Evolutionary conservation across 495 filamentous ascomycete species (phyloP), one percentile per base, ranked within the genome.

Genomic region (Penicillium verhagenii): DNA sequence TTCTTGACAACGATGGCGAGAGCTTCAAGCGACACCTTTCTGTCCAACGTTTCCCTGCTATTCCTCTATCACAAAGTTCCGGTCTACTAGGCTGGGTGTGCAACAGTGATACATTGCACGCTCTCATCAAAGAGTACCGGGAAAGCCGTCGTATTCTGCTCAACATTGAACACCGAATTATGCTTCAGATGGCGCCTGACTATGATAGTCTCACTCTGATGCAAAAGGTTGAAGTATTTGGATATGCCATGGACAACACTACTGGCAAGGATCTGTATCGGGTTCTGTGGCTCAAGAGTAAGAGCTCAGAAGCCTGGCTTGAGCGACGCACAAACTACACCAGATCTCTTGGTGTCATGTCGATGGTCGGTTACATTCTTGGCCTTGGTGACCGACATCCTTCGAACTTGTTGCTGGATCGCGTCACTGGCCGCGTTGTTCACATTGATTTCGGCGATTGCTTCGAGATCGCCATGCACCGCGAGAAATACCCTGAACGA

Each of bases 191-290:
- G 94, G 94, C 94, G 11, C 95, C 94, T 2, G 94, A 99, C 69
- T 97, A 97, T 65, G 94, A 99, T 58, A 96, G 95, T 58, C 83
- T 99, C 13, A 96, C 94, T 0, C 82, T 99, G 24, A 99, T 99
- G 95, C 95, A 99, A 68, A 99, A 99, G 73, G 95, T 97, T 3
- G 94, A 99, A 67, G 94, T 99, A 8, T 99, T 99, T 60, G 92
- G 93, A 24, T 99, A 99, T 66, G 94, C 94, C 9, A 83, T 99
- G 57, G 94, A 99, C 76, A 99, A 99, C 61, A 99, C 94, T 1
- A 99, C 94, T 3, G 94, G 94, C 5, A 96, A 99, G 65, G 94
- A 99, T 72, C 80, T 99, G 33, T 99, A 97, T 69, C 90, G 94
- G 18, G 94, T 99, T 4, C 76, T 99, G 29, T 99, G 94, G 94